Evolutionary conservation across 2,329 filamentous ascomycete species (phyloP).

Genomic region (Fusarium sp.): DNA sequence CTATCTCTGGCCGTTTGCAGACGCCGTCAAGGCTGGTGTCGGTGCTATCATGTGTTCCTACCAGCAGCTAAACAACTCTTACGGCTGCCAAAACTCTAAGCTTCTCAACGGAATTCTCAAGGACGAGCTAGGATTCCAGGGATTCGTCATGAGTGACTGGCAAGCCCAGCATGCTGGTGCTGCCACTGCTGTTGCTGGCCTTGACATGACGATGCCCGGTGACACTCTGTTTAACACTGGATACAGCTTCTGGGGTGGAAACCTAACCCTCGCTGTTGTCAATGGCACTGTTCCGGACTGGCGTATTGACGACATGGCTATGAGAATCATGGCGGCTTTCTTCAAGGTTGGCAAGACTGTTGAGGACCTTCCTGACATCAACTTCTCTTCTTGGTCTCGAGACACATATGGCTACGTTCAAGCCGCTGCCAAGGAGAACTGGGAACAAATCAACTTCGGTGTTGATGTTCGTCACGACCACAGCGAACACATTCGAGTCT

Average conservation of each 20-base stretch:
- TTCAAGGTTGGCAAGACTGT: slow-evolving; percentile 73
- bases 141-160: slow-evolving; percentile 87
- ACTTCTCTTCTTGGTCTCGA: slow-evolving; percentile 89
- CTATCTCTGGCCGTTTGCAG: slow-evolving; percentile 83
- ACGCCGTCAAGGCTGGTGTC: slow-evolving; percentile 76
- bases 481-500: slow-evolving; percentile 76
- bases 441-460: slow-evolving; percentile 80
- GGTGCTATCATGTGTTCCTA: slow-evolving; percentile 76
- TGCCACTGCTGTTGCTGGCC: slow-evolving; percentile 74
- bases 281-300: slow-evolving; percentile 92
- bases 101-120: slow-evolving; percentile 82
- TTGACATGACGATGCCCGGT: slow-evolving; percentile 92
- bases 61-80: slow-evolving; percentile 84
- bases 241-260: slow-evolving; percentile 83
- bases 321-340: slow-evolving; percentile 80
- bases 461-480: slow-evolving; percentile 87
- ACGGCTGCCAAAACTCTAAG: slow-evolving; percentile 83
- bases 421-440: slow-evolving; percentile 69
- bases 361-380: slow-evolving; percentile 66
- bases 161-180: slow-evolving; percentile 78
- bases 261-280: slow-evolving; percentile 86
- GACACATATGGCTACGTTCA: slow-evolving; percentile 81
- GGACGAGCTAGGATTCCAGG: slow-evolving; percentile 83
- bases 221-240: slow-evolving; percentile 83
- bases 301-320: slow-evolving; percentile 91